Percentiles rank a stretch among this genome's conserved stretches.
phyloP scores from a whole-genome alignment of 176 grass and related monocot genomes.

The Triticum timopheevii region DNA sequence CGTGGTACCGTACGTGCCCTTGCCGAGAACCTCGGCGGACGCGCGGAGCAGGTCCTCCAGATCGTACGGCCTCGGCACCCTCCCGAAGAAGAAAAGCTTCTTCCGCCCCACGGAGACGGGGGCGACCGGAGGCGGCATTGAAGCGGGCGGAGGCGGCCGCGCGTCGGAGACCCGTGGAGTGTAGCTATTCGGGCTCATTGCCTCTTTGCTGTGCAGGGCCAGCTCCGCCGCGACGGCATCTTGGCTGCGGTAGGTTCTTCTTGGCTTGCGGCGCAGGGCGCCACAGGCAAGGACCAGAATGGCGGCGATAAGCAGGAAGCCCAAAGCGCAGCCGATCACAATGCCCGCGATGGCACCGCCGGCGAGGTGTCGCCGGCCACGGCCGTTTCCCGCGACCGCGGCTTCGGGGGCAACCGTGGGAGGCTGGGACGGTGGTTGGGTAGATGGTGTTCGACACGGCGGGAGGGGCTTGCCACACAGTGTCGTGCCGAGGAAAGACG shows the following conservation, averaged over 20 bases:
- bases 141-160: background rate
- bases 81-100: conserved; percentile 77
- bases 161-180: conserved; percentile 22
- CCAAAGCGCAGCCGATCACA: conserved; percentile 39
- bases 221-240: conserved; percentile 57
- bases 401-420: conserved; percentile 15
- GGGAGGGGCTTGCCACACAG: conserved; percentile 70
- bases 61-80: conserved; percentile 61
- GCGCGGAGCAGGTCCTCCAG: conserved; percentile 79
- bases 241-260: conserved; percentile 18
- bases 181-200: conserved; percentile 50
- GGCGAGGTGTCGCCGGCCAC: conserved; percentile 28
- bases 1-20: conserved; percentile 81
- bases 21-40: conserved; percentile 84
- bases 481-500: conserved; percentile 66
- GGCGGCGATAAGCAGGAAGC: conserved; percentile 41
- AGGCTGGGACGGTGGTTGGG: conserved; percentile 15
- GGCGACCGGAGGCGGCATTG: background rate
- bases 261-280: conserved; percentile 9
- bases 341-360: conserved; percentile 67
- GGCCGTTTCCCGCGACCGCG: background rate
- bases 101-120: conserved; percentile 23
- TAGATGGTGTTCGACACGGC: conserved; percentile 25
- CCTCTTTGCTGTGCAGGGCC: conserved; percentile 55
- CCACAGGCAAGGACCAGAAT: conserved; percentile 37